A percentile compares a stretch with the other conserved stretches of the same genome.
Conservation (phyloP, 2,329 filamentous ascomycete species). For the Clarireedia paspali region DNA sequence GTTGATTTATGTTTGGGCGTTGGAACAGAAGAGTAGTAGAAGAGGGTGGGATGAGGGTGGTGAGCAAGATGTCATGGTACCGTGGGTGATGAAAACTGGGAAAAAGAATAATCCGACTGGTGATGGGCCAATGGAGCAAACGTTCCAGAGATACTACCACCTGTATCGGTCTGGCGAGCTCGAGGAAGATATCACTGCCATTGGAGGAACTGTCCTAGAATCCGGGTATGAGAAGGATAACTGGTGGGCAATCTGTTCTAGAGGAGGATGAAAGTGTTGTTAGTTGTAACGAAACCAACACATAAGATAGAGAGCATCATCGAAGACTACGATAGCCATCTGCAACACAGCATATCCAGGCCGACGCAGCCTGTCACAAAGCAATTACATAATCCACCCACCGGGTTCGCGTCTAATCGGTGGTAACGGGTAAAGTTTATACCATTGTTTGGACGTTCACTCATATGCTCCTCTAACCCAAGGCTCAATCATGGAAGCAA, state of each 20-base stretch:
- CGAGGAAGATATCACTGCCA: conserved; percentile 66
- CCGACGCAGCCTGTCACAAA: too few species aligned
- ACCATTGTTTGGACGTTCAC: too few species aligned
- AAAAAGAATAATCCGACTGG: conserved; percentile 31
- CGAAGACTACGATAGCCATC: too few species aligned
- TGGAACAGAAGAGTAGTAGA: conserved; percentile 82
- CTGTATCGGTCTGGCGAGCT: conserved; percentile 82
- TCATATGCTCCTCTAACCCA: too few species aligned
- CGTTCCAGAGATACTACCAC: conserved; percentile 87
- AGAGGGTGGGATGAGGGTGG: conserved; percentile 81
- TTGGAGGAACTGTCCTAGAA: conserved; percentile 68
- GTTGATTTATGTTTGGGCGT: conserved; percentile 87
- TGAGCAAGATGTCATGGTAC: conserved; percentile 88
- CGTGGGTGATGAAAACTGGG: conserved; percentile 65
- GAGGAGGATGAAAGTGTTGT: neutral
- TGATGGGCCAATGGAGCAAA: conserved; percentile 30
- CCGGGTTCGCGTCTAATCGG: too few species aligned
- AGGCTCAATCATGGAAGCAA: neutral
- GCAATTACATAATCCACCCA: too few species aligned
- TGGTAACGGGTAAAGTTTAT: too few species aligned
- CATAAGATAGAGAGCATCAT: neutral
- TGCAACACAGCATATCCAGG: too few species aligned
- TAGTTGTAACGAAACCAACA: neutral
- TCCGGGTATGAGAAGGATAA: conserved; percentile 95
- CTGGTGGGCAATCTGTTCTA: conserved; percentile 74